Evolutionary conservation across 768 basidiomycete species (phyloP), one percentile per base, ranked within the genome.

Genomic region (Amanita fuliginea): DNA sequence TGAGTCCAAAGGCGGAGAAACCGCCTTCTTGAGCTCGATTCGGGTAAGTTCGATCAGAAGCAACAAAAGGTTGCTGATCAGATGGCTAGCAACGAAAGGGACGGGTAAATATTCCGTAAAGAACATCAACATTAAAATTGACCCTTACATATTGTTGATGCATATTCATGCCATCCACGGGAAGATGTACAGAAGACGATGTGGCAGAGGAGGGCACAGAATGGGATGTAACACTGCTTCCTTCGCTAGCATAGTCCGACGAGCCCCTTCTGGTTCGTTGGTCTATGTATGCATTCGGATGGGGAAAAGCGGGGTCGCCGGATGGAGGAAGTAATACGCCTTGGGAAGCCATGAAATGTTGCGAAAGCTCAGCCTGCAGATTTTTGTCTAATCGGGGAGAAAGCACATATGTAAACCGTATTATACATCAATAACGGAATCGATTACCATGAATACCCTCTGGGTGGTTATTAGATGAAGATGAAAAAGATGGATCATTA

Each of bases 1-100:
- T 76, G 46, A 83, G 70, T 6, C 83, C 86, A 59, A 90, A 88
- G 1, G 80, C 81, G 19, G 72, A 76, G 57, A 83, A 75, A 1
- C 66, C 70, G 22, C 65, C 68, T 51, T 74, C 70, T 52, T 53
- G 55, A 53, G 42, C 49, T 51, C 57, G 53, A 11, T 55, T 55
- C 5, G 56, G 33, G 33, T 34, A 51, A 42, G 13, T 40, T 30
- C 13, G 37, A 47, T 28, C 54, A 51, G 14, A 46, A 34, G 32
- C 47, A 16, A 41, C 21, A 24, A 35, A 18, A 24, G 14, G n/a
- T 18, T 42, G 41, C 13, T 50, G 49, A 50, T 50, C 49, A 11
- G 41, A n/a, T 33, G 28, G 32, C 41, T 50, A 35, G 8, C 34
- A 37, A 37, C 47, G 36, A 36, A 24, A 26, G 35, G 42, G 46